Base-by-base conservation (phyloP, 257 asterid genomes). In the Plantago elongata region DNA sequence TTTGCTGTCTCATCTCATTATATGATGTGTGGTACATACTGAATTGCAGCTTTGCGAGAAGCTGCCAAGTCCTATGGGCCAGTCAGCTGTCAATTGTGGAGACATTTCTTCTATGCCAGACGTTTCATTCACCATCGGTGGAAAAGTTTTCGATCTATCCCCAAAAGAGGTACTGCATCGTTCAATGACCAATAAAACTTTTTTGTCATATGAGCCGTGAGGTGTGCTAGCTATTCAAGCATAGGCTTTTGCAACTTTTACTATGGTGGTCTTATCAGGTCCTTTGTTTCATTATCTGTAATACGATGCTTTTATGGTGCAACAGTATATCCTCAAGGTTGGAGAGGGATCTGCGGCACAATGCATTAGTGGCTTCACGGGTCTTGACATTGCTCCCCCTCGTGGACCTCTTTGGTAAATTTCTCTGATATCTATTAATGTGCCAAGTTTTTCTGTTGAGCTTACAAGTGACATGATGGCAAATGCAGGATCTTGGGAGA, bases 361-460 rank as follows among this genome's bases (percentile, higher is more conserved):
- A 18, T 91, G 98, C 84, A 81, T 88, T 18, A 86, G 96, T 63
- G 98, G 96, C 46, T 91, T 91, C 75, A 88, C 81, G 3, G 94
- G 78, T 18, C 13, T 88, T 3, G 96, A 91, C 51, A 40, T 91
- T 38, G 87, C 94, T 64, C 95, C 98, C 40, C 98, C 98, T 27
- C 94, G 89, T 1, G 98, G 98, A 34, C 96, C 98, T 62, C 94
- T 91, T 22, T 91, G 98, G 98, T 90, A 83, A 60, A 16, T 48
- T 63, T 0, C 46, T 55, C 45, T 50, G 0, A 0, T 18, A 5
- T 14, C 40, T 40, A 1, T 12, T 9, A 37, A 30, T 37, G 12
- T 1, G 10, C 13, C 4, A 16, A 30, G 27, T 27, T 13, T 9
- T 3, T 38, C 1, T 52, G 55, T 65, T 44, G 30, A 22, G 7